These are phyloP conservation scores for Calophaca sinica DNA, from an alignment of 306 rosid genomes.

Conservation along the genomic window DNA sequence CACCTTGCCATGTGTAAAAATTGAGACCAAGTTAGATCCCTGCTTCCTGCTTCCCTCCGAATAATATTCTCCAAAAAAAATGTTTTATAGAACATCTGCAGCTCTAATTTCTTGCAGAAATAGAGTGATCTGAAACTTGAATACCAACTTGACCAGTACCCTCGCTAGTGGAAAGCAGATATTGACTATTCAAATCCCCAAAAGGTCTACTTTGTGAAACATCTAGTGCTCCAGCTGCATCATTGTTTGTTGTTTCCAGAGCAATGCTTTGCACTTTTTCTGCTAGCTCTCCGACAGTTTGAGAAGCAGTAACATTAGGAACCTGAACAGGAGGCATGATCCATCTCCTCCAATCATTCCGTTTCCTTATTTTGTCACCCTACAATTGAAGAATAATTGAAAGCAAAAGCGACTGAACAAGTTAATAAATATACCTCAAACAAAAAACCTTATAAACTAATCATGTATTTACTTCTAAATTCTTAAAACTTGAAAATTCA, in stretches of 20 bases:
- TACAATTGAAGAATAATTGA: conserved; percentile 38
- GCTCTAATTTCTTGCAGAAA: conserved; percentile 64
- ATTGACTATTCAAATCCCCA: conserved; percentile 48
- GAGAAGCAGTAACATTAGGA: conserved; percentile 47
- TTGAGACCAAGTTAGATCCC: conserved; percentile 48
- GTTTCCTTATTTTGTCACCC: conserved; percentile 88
- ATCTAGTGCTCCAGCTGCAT: conserved; percentile 30
- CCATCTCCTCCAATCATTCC: conserved; percentile 80
- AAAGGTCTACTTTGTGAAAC: conserved; percentile 39
- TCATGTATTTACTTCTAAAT: neutral
- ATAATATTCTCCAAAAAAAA: conserved; percentile 47
- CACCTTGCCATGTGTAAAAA: conserved; percentile 45
- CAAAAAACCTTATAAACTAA: neutral
- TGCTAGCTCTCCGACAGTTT: conserved; percentile 55
- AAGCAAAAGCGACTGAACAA: neutral
- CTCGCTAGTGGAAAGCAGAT: conserved; percentile 48
- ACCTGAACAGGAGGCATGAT: conserved; percentile 53
- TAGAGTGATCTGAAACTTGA: conserved; percentile 58
- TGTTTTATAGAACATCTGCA: conserved; percentile 47
- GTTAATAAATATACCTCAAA: neutral
- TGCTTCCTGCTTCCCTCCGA: conserved; percentile 44
- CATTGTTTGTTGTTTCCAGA: conserved; percentile 46
- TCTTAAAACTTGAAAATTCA: neutral
- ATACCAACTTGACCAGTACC: conserved; percentile 51
- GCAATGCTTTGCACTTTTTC: conserved; percentile 57